Conservation (phyloP, 768 basidiomycete species). For the Russula ochroleuca region DNA sequence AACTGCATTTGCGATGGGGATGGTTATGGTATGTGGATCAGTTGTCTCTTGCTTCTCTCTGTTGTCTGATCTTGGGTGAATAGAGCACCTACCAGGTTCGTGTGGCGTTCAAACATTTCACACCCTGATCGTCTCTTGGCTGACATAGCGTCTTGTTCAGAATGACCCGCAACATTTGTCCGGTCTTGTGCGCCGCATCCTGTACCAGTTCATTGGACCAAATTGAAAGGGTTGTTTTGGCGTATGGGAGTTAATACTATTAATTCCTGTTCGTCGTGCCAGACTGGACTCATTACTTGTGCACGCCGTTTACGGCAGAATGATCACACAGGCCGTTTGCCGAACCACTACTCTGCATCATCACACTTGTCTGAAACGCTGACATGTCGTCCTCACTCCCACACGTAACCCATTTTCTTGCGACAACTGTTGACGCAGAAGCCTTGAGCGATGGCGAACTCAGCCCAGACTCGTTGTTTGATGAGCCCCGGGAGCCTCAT, state of each 20-base stretch:
- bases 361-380: slow-evolving; percentile 4
- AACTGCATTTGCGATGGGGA: slow-evolving; percentile 76
- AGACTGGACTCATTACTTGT: neutral
- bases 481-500: slow-evolving; percentile 34
- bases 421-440: neutral
- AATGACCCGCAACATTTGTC: slow-evolving; percentile 81
- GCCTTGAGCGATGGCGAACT: slow-evolving; percentile 17
- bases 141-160: slow-evolving; percentile 29
- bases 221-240: slow-evolving; percentile 42
- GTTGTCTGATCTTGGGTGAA: slow-evolving; percentile 20
- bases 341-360: neutral
- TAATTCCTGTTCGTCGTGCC: neutral
- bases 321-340: slow-evolving; percentile 1
- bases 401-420: neutral
- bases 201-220: slow-evolving; percentile 89
- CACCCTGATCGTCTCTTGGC: neutral
- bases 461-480: slow-evolving; percentile 48
- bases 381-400: slow-evolving; percentile 1
- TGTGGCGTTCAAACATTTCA: neutral
- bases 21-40: slow-evolving; percentile 71
- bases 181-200: slow-evolving; percentile 69
- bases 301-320: slow-evolving; percentile 10
- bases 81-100: slow-evolving; percentile 58
- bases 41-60: slow-evolving; percentile 9
- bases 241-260: neutral